These are phyloP conservation scores for Gnomoniopsis sp. DNA, from an alignment of 2,329 filamentous ascomycete species.

Conservation along the genomic window DNA sequence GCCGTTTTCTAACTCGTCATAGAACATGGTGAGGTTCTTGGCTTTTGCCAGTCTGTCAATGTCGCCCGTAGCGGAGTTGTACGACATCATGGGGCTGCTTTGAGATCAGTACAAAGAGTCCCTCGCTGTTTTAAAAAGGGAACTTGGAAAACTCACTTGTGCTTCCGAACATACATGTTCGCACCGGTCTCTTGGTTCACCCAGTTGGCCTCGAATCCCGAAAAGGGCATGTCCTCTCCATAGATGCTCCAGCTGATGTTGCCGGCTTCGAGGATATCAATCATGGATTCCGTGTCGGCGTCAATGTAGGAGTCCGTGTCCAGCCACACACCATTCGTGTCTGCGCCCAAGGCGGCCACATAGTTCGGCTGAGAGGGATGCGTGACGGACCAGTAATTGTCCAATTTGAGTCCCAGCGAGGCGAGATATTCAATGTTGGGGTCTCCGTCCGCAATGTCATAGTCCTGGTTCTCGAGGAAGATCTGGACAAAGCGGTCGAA, in stretches of 20 bases:
- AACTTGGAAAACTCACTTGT: constrained; percentile 43
- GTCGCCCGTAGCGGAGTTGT: constrained; percentile 27
- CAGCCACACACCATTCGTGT: constrained; percentile 52
- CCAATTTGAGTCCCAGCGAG: constrained; percentile 51
- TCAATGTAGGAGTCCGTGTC: constrained; percentile 47
- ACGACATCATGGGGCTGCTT: constrained; percentile 28
- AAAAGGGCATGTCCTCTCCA: constrained; percentile 51
- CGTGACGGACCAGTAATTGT: constrained; percentile 50
- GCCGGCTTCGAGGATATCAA: constrained; percentile 45
- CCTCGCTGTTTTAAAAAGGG: neutral
- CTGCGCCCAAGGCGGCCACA: constrained; percentile 52
- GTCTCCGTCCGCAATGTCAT: constrained; percentile 45
- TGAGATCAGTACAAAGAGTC: neutral
- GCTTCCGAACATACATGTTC: constrained; percentile 64
- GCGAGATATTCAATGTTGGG: constrained; percentile 46
- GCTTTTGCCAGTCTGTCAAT: constrained; percentile 27
- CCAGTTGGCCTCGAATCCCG: constrained; percentile 46
- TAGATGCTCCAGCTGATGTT: constrained; percentile 49
- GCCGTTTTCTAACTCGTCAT: constrained; percentile 24
- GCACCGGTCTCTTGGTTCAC: constrained; percentile 51
- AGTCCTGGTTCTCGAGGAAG: constrained; percentile 59
- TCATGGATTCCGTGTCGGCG: constrained; percentile 41
- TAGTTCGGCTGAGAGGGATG: constrained; percentile 64
- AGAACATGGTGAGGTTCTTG: constrained; percentile 30
- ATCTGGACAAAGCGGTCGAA: constrained; percentile 59